Evolutionary conservation across 257 asterid species (phyloP), one percentile per base, ranked within the genome.

Genomic region (Ligustrum vulgare): DNA sequence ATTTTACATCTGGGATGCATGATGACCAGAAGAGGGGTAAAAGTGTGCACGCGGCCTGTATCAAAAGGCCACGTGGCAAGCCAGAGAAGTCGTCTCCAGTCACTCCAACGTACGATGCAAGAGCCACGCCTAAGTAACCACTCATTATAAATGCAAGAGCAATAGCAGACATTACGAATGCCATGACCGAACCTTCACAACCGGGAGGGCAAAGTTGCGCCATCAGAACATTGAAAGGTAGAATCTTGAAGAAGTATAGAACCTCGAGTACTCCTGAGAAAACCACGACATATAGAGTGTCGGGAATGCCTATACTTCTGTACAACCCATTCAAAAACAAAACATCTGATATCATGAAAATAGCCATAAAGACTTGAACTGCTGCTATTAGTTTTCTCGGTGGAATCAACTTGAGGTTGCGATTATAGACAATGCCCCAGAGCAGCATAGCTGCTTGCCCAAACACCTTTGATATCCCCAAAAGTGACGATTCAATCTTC

Each of bases 131-230:
- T 2, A 95, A 74, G 71, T 91, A 95, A 2, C 98, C 99, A 5
- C 98, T 93, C 67, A 90, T 77, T 15, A 93, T 90, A 62, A 95
- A 33, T 0, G 99, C 89, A 31, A 95, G 85, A 0, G 98, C 97
- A 5, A 89, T 78, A 41, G 94, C 94, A 2, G 98, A 95, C 96
- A 87, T 91, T 49, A 86, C 92, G 72, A 95, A 90, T 1, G 99
- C 98, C 98, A 95, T 93, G 1, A 93, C 86, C 2, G 99, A 95
- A 13, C 99, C 99, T 78, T 93, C 99, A 8, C 91, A 90, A n/a
- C 99, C 98, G 0, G 88, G 87, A 2, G 99, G 98, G 41, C 99
- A 95, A 18, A 89, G 93, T 72, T 90, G 88, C 0, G 97, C 97
- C 94, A 95, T 87, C 58, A 93, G 69, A 37, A 95, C 97, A 31